These are phyloP conservation scores for Isoetes engelmannii DNA, from an alignment of 83 land plant genomes.

Conservation along the genomic window DNA sequence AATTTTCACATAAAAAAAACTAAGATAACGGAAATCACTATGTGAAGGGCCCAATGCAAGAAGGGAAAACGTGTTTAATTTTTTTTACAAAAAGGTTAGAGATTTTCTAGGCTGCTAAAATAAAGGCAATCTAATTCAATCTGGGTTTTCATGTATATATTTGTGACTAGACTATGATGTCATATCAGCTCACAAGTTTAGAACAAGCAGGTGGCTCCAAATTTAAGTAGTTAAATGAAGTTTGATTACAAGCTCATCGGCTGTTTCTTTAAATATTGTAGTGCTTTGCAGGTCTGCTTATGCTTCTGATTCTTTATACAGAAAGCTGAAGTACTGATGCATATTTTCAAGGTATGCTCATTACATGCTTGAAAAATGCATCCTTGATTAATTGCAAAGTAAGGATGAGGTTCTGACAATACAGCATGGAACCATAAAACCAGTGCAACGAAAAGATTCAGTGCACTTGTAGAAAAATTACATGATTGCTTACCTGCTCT, in stretches of 20 bases:
- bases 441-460: slow-evolving; percentile 2
- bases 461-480: not conserved
- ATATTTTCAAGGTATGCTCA: slow-evolving; percentile 64
- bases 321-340: slow-evolving; percentile 64
- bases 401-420: slow-evolving; percentile 6
- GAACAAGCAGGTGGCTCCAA: too few relatives aligned
- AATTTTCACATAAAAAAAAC: too few relatives aligned
- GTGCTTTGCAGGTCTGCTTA: slow-evolving; percentile 81
- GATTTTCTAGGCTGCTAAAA: too few relatives aligned
- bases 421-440: not conserved
- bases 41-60: too few relatives aligned
- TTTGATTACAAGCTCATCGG: slow-evolving; percentile 70
- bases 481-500: slow-evolving; percentile 55
- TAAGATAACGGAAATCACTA: too few relatives aligned
- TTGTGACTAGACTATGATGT: too few relatives aligned
- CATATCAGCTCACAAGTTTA: too few relatives aligned
- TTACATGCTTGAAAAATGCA: slow-evolving; percentile 91
- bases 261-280: slow-evolving; percentile 70
- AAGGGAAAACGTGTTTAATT: too few relatives aligned
- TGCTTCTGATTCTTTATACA: slow-evolving; percentile 71
- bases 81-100: too few relatives aligned
- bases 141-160: too few relatives aligned
- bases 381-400: slow-evolving; percentile 64
- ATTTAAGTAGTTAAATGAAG: slow-evolving; percentile 64
- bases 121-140: too few relatives aligned